A percentile compares a stretch with the other conserved stretches of the same genome.
These are phyloP conservation scores for Epichloe bromicola DNA, from an alignment of 2,329 filamentous ascomycete genomes.

Conservation along the genomic window DNA sequence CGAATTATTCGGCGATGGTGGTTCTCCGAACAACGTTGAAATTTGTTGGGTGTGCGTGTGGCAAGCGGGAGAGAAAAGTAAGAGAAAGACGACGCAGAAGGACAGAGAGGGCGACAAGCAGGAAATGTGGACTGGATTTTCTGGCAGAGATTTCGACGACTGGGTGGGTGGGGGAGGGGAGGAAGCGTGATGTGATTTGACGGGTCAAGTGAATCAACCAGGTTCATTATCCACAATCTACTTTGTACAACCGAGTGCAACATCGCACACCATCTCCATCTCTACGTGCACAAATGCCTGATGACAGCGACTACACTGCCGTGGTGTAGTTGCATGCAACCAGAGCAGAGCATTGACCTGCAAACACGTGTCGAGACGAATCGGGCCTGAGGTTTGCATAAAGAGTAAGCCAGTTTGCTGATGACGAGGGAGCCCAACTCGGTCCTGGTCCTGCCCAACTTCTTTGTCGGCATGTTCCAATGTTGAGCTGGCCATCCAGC, in stretches of 20 bases:
- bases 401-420: neutral
- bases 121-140: slow-evolving; percentile 8
- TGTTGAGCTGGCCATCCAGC: neutral
- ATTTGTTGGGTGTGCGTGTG: slow-evolving; percentile 3
- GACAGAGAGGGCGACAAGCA: slow-evolving; percentile 8
- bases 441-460: neutral
- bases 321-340: neutral
- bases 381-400: neutral
- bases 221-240: no score
- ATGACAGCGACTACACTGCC: neutral
- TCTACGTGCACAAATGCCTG: neutral
- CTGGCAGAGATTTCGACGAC: slow-evolving; percentile 7
- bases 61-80: neutral
- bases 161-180: neutral
- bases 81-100: slow-evolving; percentile 4
- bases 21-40: slow-evolving; percentile 3
- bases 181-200: no score
- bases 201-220: no score
- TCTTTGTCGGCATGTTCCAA: neutral
- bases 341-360: neutral
- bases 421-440: neutral
- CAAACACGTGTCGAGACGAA: neutral
- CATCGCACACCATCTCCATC: neutral
- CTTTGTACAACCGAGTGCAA: neutral
- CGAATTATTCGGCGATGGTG: neutral